These are phyloP conservation scores for Leonotis leonurus DNA, from an alignment of 257 asterid species.

Conservation along the genomic window DNA sequence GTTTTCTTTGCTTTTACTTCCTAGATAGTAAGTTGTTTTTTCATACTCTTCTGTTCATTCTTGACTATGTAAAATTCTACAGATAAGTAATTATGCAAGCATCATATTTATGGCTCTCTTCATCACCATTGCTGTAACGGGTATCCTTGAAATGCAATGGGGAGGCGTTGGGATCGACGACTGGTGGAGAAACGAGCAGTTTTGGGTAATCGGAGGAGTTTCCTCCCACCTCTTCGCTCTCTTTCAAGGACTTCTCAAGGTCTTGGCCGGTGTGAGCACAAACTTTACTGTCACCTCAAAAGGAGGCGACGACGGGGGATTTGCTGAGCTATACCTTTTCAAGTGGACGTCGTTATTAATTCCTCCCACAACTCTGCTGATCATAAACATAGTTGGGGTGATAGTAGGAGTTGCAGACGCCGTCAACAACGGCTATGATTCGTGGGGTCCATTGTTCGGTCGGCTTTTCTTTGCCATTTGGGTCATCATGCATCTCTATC, in stretches of 20 bases:
- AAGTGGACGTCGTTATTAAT: conserved; percentile 74
- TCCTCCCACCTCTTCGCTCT: conserved; percentile 77
- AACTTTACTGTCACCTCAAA: conserved; percentile 75
- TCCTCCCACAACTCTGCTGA: conserved; percentile 62
- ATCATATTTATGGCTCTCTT: conserved; percentile 70
- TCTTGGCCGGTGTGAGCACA: conserved; percentile 64
- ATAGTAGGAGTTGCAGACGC: conserved; percentile 70
- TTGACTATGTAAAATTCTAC: conserved; percentile 1
- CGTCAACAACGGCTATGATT: conserved; percentile 68
- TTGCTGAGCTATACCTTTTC: conserved; percentile 61
- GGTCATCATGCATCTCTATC: conserved; percentile 79
- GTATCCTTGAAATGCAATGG: conserved; percentile 92
- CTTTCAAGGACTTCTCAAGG: conserved; percentile 76
- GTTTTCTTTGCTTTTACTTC: no score
- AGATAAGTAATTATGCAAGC: conserved; percentile 77
- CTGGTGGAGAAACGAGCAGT: conserved; percentile 96
- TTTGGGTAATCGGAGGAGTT: conserved; percentile 91
- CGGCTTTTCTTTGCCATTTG: conserved; percentile 62
- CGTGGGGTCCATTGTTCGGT: conserved; percentile 87
- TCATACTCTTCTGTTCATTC: background rate
- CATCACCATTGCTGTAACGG: conserved; percentile 68
- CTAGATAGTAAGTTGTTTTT: background rate
- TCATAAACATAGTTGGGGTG: conserved; percentile 60
- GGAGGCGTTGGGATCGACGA: conserved; percentile 79
- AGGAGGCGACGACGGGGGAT: conserved; percentile 69